Base-by-base conservation (phyloP, 2,329 filamentous ascomycete species). In the Sporothrix globosa region DNA sequence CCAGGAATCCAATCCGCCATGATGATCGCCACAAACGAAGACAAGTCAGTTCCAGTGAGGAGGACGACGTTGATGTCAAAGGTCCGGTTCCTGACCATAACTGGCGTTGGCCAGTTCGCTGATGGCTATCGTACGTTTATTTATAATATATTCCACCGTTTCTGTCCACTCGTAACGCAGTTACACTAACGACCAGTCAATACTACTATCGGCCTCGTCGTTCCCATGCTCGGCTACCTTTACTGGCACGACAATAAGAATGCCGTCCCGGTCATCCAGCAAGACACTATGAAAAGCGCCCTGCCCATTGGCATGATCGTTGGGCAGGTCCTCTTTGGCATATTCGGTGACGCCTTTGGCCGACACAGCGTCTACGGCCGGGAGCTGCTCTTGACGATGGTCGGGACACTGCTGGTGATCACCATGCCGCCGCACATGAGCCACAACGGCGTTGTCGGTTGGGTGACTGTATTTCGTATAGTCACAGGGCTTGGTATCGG, bases 211-310 rank as follows among this genome's bases (percentile, higher is more conserved):
- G 56, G 56, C n/a, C 56, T 61, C 39, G 61, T 70, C 21, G 39
- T 70, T 19, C 69, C 60, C 14, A 67, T 70, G 60, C 48, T 70
- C 7, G 60, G 60, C 14, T 67, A 67, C n/a, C 24, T 67, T 5
- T 70, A 70, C 48, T 70, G 65, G 41, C 17, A 58, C n/a, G 69
- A 71, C 65, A 21, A 19, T 63, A 66, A 52, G 14, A 58, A 50
- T 6, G 79, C 80, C 50, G 85, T 88, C 71, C 86, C 88, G 17
- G 78, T 82, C 46, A 80, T 78, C 69, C 80, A 86, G 27, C 86
- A 89, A 68, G 90, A 87, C n/a, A 87, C 86, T 5, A 87, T 91
- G 80, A 90, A 90, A 76, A 86, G 88, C 56, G 83, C 88, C 6
- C 90, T 88, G 9, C 88, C 86, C 10, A 85, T 84, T 65, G 89